These are phyloP conservation scores for Erythrophleum ivorense DNA, from an alignment of 331 rosid genomes.

Conservation along the genomic window DNA sequence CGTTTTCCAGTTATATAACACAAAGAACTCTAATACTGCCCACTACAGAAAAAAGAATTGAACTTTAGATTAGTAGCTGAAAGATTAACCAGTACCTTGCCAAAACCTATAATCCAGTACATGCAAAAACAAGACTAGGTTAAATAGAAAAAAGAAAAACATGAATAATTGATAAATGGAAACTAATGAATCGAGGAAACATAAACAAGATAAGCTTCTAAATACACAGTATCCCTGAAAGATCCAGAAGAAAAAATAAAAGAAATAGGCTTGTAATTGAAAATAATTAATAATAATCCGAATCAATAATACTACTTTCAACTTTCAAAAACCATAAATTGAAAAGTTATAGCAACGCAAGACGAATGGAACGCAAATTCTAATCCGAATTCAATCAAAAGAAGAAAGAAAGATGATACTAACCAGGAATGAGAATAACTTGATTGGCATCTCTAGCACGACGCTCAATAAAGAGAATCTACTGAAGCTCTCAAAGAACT, in stretches of 20 bases:
- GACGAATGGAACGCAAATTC: conserved; percentile 2
- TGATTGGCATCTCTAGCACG: conserved; percentile 41
- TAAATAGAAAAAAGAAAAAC: conserved; percentile 2
- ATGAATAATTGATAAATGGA: not conserved
- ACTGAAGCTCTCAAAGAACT: conserved; percentile 31
- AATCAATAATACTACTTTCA: conserved; percentile 23
- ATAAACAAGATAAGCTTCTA: conserved; percentile 21
- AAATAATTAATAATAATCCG: conserved; percentile 6
- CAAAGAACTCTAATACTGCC: not conserved
- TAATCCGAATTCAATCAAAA: conserved; percentile 18
- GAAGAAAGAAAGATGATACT: conserved; percentile 40
- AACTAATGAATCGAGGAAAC: conserved; percentile 22
- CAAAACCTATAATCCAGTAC: not conserved
- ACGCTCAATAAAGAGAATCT: conserved; percentile 51
- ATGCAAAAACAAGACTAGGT: conserved; percentile 1
- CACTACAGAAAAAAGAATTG: not conserved
- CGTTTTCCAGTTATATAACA: not conserved
- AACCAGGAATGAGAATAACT: conserved; percentile 50
- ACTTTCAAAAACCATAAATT: conserved; percentile 32
- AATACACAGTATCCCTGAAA: conserved; percentile 12
- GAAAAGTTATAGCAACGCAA: conserved; percentile 32
- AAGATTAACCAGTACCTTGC: conserved; percentile 17
- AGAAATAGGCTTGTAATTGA: conserved; percentile 29
- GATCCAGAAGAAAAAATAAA: conserved; percentile 50
- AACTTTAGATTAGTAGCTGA: conserved; percentile 14